A percentile compares a stretch with the other conserved stretches of the same genome.
These are phyloP conservation scores for Nannizzia gypsea DNA, from an alignment of 2,329 filamentous ascomycete species.

Conservation along the genomic window DNA sequence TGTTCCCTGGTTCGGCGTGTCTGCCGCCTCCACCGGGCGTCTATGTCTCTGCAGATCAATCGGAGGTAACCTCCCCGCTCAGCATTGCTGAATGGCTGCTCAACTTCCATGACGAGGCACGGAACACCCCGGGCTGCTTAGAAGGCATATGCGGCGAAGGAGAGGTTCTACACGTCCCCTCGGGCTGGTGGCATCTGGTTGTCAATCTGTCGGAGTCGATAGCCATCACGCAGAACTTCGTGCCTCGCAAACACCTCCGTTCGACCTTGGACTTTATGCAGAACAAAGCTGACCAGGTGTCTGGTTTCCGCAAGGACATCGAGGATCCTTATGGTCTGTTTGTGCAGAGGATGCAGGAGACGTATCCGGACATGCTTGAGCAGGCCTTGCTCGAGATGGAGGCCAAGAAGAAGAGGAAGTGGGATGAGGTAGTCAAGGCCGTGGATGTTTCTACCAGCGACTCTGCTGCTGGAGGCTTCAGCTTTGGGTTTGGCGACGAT, in stretches of 20 bases:
- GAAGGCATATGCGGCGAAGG: conserved; percentile 77
- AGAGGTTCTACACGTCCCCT: conserved; percentile 84
- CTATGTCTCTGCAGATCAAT: conserved; percentile 76
- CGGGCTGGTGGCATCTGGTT: conserved; percentile 94
- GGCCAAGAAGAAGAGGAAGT: conserved; percentile 62
- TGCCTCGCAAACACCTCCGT: conserved; percentile 60
- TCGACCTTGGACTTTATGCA: conserved; percentile 69
- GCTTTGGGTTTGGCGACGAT: conserved; percentile 53
- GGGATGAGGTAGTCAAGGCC: conserved; percentile 63
- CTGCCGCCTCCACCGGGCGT: conserved; percentile 69
- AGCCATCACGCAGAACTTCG: conserved; percentile 91
- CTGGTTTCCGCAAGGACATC: conserved; percentile 65
- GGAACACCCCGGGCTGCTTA: conserved; percentile 60
- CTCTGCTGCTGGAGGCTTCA: conserved; percentile 39
- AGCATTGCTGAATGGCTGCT: conserved; percentile 96
- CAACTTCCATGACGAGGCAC: conserved; percentile 74
- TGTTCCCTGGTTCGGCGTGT: conserved; percentile 60
- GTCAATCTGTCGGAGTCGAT: conserved; percentile 77
- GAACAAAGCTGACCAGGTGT: conserved; percentile 74
- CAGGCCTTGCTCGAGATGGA: conserved; percentile 55
- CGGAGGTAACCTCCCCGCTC: conserved; percentile 84
- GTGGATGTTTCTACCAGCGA: conserved; percentile 26
- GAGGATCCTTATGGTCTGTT: conserved; percentile 65
- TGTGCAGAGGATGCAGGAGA: conserved; percentile 50
- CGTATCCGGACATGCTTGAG: conserved; percentile 55